phyloP scores from a whole-genome alignment of 805 yeast species.

The Groenewaldozyma tartarivorans region DNA sequence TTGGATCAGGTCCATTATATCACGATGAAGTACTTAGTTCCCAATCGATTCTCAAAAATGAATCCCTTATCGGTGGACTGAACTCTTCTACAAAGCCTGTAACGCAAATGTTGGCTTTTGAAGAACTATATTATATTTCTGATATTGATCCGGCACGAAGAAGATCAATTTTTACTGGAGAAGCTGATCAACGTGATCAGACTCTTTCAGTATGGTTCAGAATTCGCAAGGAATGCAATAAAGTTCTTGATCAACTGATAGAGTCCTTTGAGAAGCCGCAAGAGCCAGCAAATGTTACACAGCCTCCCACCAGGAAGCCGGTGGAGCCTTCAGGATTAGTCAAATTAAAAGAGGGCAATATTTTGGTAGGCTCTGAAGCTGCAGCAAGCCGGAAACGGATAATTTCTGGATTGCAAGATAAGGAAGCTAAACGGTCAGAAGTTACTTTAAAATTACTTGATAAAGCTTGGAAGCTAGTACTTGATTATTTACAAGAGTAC shows the following conservation, averaged over 20 bases:
- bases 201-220: conserved; percentile 27
- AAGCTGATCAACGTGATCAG: conserved; percentile 18
- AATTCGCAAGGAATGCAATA: conserved; percentile 19
- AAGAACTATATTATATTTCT: conserved; percentile 28
- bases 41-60: conserved; percentile 26
- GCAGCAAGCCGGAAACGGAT: conserved; percentile 5
- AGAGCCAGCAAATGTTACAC: no score
- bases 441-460: conserved; percentile 11
- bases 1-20: conserved; percentile 29
- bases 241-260: conserved; percentile 13
- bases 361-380: neutral
- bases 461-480: neutral
- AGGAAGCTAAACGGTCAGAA: conserved; percentile 17
- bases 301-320: no score
- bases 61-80: conserved; percentile 31
- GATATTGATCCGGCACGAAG: conserved; percentile 24
- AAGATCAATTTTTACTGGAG: conserved; percentile 24
- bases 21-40: conserved; percentile 22
- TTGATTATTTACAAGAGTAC: conserved; percentile 4
- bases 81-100: conserved; percentile 17
- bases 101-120: conserved; percentile 28
- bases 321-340: neutral
- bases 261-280: conserved; percentile 5
- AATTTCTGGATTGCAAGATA: conserved; percentile 19
- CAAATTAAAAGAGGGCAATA: neutral